phyloP scores from a whole-genome alignment of 2,329 filamentous ascomycete species.

The Monilinia vaccinii-corymbosi region DNA sequence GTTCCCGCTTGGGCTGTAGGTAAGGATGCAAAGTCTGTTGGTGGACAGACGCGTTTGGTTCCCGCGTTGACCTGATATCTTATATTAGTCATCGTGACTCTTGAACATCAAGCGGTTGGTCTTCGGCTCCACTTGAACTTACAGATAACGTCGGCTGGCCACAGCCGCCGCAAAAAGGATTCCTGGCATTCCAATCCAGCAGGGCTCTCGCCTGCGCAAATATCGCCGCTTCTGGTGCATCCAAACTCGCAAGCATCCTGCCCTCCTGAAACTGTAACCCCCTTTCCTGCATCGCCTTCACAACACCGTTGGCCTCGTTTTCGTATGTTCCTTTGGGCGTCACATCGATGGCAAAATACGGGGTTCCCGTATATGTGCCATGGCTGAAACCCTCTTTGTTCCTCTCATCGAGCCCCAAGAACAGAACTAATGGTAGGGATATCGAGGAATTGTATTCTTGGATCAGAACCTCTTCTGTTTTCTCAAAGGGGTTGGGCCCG shows the following conservation, averaged over 20 bases:
- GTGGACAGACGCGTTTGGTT: conserved; percentile 72
- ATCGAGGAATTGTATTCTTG: conserved; percentile 63
- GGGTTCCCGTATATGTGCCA: conserved; percentile 65
- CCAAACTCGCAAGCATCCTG: conserved; percentile 42
- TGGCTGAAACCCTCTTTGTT: conserved; percentile 39
- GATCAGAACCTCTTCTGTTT: conserved; percentile 63
- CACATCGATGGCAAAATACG: conserved; percentile 85
- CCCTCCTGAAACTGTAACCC: conserved; percentile 60
- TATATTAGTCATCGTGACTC: not conserved
- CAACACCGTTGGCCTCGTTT: conserved; percentile 52
- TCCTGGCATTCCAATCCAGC: conserved; percentile 89
- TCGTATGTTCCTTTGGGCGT: conserved; percentile 60
- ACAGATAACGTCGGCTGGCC: conserved; percentile 72
- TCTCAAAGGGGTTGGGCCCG: conserved; percentile 60
- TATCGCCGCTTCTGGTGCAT: conserved; percentile 59
- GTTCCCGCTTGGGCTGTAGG: conserved; percentile 32
- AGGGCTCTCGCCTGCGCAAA: conserved; percentile 84
- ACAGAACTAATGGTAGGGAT: conserved; percentile 64
- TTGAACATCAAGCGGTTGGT: not conserved
- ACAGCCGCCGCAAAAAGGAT: conserved; percentile 86
- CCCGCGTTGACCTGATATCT: conserved; percentile 47
- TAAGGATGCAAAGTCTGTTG: conserved; percentile 47
- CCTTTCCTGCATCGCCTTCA: conserved; percentile 48
- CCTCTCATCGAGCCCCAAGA: conserved; percentile 72
- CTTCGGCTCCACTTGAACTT: conserved; percentile 26